A percentile compares a stretch with the other conserved stretches of the same genome.
phyloP scores from a whole-genome alignment of 192 early-diverging fungal species.

The Kickxella alabastrina region DNA sequence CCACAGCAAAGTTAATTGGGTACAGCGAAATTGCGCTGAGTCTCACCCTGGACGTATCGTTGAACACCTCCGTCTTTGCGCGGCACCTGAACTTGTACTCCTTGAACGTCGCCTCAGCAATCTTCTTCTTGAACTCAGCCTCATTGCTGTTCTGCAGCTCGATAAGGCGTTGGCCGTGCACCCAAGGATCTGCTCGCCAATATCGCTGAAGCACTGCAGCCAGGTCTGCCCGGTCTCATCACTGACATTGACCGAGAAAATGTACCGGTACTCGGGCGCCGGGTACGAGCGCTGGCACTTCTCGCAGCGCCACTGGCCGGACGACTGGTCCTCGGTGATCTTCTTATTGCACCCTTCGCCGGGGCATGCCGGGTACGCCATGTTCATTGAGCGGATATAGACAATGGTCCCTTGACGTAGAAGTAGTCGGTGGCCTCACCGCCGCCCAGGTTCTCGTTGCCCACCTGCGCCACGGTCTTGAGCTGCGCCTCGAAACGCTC shows the following conservation, averaged over 20 bases:
- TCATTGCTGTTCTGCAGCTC: conserved; percentile 54
- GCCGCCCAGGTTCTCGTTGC: conserved; percentile 65
- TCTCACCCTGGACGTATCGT: conserved; percentile 57
- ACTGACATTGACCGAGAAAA: conserved; percentile 63
- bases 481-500: conserved; percentile 34
- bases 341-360: conserved; percentile 82
- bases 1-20: conserved; percentile 61
- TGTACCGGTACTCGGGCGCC: conserved; percentile 78
- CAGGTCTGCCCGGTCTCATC: conserved; percentile 81
- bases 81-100: conserved; percentile 68
- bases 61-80: conserved; percentile 79
- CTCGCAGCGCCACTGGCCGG: conserved; percentile 82
- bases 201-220: conserved; percentile 85
- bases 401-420: conserved; percentile 65
- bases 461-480: conserved; percentile 66
- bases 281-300: conserved; percentile 73
- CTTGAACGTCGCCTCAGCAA: conserved; percentile 62
- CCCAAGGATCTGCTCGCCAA: conserved; percentile 64
- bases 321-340: conserved; percentile 58
- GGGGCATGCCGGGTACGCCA: conserved; percentile 85
- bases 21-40: conserved; percentile 45
- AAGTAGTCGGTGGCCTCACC: conserved; percentile 76
- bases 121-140: conserved; percentile 48
- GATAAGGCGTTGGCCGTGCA: conserved; percentile 64
- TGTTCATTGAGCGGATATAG: conserved; percentile 62